Evolutionary conservation across 176 grass and related monocot genomes (phyloP), one percentile per base, ranked within the genome.

Genomic region (Guadua angustifolia): DNA sequence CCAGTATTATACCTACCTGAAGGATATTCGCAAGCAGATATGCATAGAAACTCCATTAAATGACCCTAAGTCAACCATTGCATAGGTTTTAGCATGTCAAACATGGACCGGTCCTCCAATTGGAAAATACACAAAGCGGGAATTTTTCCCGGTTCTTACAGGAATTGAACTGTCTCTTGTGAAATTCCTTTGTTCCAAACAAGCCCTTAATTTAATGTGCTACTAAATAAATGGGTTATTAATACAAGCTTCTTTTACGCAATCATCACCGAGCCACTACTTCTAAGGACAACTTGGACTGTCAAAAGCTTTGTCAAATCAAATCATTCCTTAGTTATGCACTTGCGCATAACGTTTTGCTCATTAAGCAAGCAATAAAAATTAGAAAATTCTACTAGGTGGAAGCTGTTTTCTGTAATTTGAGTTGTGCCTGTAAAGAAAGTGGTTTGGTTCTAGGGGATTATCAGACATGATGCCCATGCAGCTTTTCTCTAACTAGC

Each of bases 11-110:
- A 32, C 40, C 33, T 85, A 53, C 19, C n/a, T n/a, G 39, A 55
- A 12, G 45, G 17, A 74, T 56, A 12, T 86, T 89, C 46, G 25
- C 19, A 77, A 71, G 53, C 72, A 80, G 33, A 85, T 59, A 7
- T 76, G 43, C 25, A 61, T 58, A 50, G 10, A 66, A 65, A 66
- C 25, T 25, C 53, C 19, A 56, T 21, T 56, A 56, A 56, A 63
- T 15, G 29, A 2, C 8, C 16, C 32, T 35, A 14, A 57, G 43
- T 51, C 32, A 61, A 61, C 29, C 18, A 40, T 51, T 61, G n/a
- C 39, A 32, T 69, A 44, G 14, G 40, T 29, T 26, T 67, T 3
- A 16, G 32, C 52, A 6, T 25, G 71, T 61, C n/a, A 80, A 75
- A 83, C 14, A 69, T 53, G 32, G 7, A 66, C 7, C 42, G n/a